Conservation (phyloP, 2,329 filamentous ascomycete species). For the Ceratocystis ficicola region DNA sequence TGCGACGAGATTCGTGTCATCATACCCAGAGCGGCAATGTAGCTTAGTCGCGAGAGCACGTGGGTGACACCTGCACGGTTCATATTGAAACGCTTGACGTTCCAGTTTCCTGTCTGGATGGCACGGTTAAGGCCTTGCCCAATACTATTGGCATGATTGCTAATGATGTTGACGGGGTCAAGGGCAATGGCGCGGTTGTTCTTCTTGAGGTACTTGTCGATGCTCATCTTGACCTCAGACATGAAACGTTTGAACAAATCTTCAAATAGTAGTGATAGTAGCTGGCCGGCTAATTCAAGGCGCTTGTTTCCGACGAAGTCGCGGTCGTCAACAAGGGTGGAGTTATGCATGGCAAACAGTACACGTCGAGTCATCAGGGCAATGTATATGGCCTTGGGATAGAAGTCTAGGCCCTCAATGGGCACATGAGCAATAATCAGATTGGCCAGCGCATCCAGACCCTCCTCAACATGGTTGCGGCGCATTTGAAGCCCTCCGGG, state of each 20-base stretch:
- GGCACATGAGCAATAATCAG: slow-evolving; percentile 92
- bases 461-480: slow-evolving; percentile 79
- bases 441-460: slow-evolving; percentile 80
- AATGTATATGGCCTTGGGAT: slow-evolving; percentile 92
- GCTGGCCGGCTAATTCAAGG: slow-evolving; percentile 84
- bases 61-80: slow-evolving; percentile 94
- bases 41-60: slow-evolving; percentile 86
- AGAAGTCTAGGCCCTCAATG: slow-evolving; percentile 82
- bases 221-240: slow-evolving; percentile 75
- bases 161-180: slow-evolving; percentile 74
- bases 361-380: slow-evolving; percentile 96
- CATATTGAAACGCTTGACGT: slow-evolving; percentile 95
- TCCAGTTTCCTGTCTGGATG: slow-evolving; percentile 97
- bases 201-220: slow-evolving; percentile 93
- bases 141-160: slow-evolving; percentile 73
- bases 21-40: slow-evolving; percentile 95
- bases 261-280: slow-evolving; percentile 87
- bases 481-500: slow-evolving; percentile 42
- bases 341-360: slow-evolving; percentile 82
- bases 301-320: slow-evolving; percentile 98
- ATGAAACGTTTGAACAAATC: slow-evolving; percentile 96
- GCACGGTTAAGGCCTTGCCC: slow-evolving; percentile 89
- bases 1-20: slow-evolving; percentile 98
- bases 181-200: slow-evolving; percentile 79
- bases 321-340: slow-evolving; percentile 81